Conservation (phyloP, 768 basidiomycete genomes). For the Hygrocybe punicea region DNA sequence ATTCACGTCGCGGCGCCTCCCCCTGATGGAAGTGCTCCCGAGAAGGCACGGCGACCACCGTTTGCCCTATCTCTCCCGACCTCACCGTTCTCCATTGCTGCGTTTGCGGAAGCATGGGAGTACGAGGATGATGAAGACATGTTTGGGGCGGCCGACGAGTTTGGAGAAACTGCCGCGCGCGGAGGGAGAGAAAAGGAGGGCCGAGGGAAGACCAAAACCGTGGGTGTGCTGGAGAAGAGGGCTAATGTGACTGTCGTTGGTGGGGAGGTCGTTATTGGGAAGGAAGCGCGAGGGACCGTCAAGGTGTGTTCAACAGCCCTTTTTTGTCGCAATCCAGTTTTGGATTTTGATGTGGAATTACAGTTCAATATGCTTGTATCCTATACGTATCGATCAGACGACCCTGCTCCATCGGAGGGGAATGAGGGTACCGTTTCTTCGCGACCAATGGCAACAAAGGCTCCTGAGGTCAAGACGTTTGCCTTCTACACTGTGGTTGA, state of each 20-base stretch:
- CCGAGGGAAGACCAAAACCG: slow-evolving; percentile 50
- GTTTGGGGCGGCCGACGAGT: slow-evolving; percentile 66
- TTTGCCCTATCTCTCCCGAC: slow-evolving; percentile 81
- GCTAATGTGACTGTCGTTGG: slow-evolving; percentile 88
- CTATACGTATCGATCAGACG: slow-evolving; percentile 92
- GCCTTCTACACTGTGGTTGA: slow-evolving; percentile 85
- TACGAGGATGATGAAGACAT: slow-evolving; percentile 95
- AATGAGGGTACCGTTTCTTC: slow-evolving; percentile 42
- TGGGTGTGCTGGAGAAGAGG: slow-evolving; percentile 82
- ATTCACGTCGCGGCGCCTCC: slow-evolving; percentile 47
- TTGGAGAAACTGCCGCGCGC: slow-evolving; percentile 37
- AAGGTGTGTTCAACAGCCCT: slow-evolving; percentile 52
- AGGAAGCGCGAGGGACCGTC: slow-evolving; percentile 71
- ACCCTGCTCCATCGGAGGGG: slow-evolving; percentile 64
- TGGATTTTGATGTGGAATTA: not conserved
- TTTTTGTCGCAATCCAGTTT: not conserved
- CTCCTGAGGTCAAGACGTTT: slow-evolving; percentile 80
- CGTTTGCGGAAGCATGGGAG: slow-evolving; percentile 97
- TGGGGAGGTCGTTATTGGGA: slow-evolving; percentile 83
- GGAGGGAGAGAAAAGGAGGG: slow-evolving; percentile 46
- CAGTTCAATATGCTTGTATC: slow-evolving; percentile 94
- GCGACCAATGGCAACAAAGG: slow-evolving; percentile 43
- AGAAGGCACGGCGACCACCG: slow-evolving; percentile 64
- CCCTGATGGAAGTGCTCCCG: slow-evolving; percentile 39
- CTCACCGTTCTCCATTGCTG: slow-evolving; percentile 73